Base-by-base conservation (phyloP, 2,329 filamentous ascomycete species). In the Penicillium sp. region DNA sequence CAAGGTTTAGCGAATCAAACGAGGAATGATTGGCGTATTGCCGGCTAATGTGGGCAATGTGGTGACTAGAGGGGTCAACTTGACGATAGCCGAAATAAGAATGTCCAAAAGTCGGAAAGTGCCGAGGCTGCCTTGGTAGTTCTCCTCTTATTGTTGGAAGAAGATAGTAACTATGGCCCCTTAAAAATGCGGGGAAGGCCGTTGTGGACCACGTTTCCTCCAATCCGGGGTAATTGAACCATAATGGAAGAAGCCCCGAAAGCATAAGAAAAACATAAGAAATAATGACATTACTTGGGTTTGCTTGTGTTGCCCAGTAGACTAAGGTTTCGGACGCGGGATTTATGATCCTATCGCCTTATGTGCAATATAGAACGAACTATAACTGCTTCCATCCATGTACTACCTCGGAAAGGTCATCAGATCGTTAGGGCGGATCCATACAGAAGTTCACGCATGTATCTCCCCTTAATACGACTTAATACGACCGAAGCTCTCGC, bases 71-170 rank as follows among this genome's bases (percentile, higher is more conserved):
- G 34, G 27, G 13, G 34, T 28, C 22, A 41, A 28, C 46, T 48
- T 35, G 33, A 7, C 22, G 43, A 51, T 54, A 56, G 49, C 53
- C 52, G 53, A 49, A 35, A 50, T n/a, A 10, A 13, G 8, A 44
- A 41, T 50, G 34, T 42, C 52, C 50, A 29, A 52, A 49, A 53
- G 46, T 48, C 25, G 57, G 58, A 58, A 53, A 56, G 55, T 61
- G 52, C 64, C 64, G 64, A 66, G 64, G 64, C 55, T 57, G 40
- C 50, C 50, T 49, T 43, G 37, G 42, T 31, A 38, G 30, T 46
- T 49, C 37, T 46, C 11, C n/a, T 31, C 22, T 18, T 13, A 30
- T 19, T 52, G 47, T 50, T 13, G 29, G 29, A 42, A 40, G 31
- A 36, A 19, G 42, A 25, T 8, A 25, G 22, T 52, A 55, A 43